Conservation (phyloP, 2,329 filamentous ascomycete genomes). For the Apiospora malaysiana region DNA sequence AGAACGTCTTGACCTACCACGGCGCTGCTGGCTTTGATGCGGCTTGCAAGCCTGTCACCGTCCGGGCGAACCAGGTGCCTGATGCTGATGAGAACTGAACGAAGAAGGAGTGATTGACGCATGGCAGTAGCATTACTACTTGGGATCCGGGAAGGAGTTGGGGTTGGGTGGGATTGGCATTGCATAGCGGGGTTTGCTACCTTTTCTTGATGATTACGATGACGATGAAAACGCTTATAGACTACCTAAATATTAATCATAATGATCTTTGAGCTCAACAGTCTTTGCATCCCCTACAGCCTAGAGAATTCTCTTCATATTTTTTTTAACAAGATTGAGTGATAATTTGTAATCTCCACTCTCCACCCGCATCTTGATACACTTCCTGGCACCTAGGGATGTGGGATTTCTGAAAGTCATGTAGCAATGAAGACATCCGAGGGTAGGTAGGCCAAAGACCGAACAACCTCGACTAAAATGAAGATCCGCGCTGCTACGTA, state of each 20-base stretch:
- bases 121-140: no score
- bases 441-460: not conserved
- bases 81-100: not conserved
- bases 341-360: no score
- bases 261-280: not conserved
- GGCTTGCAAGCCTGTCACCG: constrained; percentile 22
- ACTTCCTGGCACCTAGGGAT: no score
- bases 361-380: no score
- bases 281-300: no score
- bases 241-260: not conserved
- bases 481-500: not conserved
- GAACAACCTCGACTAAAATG: not conserved
- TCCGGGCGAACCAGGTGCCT: constrained; percentile 19
- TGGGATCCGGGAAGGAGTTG: not conserved
- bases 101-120: not conserved
- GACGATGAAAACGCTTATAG: not conserved
- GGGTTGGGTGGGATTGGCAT: not conserved
- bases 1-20: constrained; percentile 23
- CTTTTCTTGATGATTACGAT: not conserved
- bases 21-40: not conserved
- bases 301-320: no score
- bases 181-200: constrained; percentile 6
- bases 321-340: no score
- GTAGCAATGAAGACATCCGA: not conserved
- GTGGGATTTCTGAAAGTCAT: not conserved